Percentiles rank a stretch among this genome's conserved stretches.
phyloP scores from a whole-genome alignment of 2,329 filamentous ascomycete genomes.

The Botrytis medusae region DNA sequence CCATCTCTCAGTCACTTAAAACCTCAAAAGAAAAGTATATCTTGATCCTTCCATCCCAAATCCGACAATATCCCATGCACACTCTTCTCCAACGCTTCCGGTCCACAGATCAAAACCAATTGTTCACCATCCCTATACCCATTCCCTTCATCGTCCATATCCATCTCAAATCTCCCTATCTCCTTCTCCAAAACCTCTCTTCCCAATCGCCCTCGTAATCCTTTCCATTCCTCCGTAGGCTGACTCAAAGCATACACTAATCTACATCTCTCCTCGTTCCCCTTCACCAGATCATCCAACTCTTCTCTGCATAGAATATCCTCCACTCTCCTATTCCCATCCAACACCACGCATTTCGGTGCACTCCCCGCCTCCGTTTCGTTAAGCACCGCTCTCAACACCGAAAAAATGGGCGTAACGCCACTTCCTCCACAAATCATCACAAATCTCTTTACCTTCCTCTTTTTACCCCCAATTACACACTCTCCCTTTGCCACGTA shows the following conservation, averaged over 20 bases:
- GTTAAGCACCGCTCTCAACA: slow-evolving; percentile 70
- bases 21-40: slow-evolving; percentile 71
- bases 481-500: slow-evolving; percentile 70
- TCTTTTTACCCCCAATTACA: slow-evolving; percentile 55
- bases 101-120: slow-evolving; percentile 78
- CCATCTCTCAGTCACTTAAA: not conserved
- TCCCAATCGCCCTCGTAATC: slow-evolving; percentile 66
- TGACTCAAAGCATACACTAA: slow-evolving; percentile 70
- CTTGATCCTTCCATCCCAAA: slow-evolving; percentile 70
- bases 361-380: slow-evolving; percentile 54
- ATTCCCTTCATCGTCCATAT: slow-evolving; percentile 34
- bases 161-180: slow-evolving; percentile 46
- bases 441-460: slow-evolving; percentile 65
- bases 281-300: slow-evolving; percentile 61
- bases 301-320: slow-evolving; percentile 81
- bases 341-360: slow-evolving; percentile 70
- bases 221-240: slow-evolving; percentile 64
- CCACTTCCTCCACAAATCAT: slow-evolving; percentile 92
- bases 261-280: slow-evolving; percentile 57
- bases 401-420: slow-evolving; percentile 88
- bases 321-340: slow-evolving; percentile 74
- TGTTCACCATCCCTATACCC: slow-evolving; percentile 42
- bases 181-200: slow-evolving; percentile 61
- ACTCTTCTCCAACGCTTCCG: slow-evolving; percentile 69
- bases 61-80: slow-evolving; percentile 56